Base-by-base conservation (phyloP, 2,329 filamentous ascomycete genomes). In the Calonectria pteridis region DNA sequence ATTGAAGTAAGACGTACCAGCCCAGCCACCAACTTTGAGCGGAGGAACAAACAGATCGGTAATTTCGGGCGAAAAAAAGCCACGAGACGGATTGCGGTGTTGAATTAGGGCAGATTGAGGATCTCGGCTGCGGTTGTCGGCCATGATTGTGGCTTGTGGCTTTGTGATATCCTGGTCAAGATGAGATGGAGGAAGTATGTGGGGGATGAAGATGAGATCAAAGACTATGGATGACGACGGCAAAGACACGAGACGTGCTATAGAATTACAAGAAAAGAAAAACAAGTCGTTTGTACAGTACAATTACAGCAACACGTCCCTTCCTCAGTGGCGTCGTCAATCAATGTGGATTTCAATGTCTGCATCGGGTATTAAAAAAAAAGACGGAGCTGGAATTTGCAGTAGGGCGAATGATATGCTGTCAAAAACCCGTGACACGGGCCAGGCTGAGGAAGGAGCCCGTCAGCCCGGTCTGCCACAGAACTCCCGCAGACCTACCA, bases 21-120 rank as follows among this genome's bases (percentile, higher is more conserved):
- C 87, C 69, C 88, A 82, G n/a, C 87, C 87, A 33, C 92, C 93
- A 70, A 92, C 86, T 78, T 91, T 89, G 63, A 93, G 81, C 28
- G 91, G 88, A 26, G 88, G 88, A 11, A 83, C 80, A 23, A 91
- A 76, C 11, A 90, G 84, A 1, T 88, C 85, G 9, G 84, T 76
- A 9, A 89, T 73, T 65, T 87, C 86, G 6, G 85, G 85, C 18
- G 88, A 84, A 28, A 88, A 77, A 13, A 88, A 67, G 6, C 85
- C 84, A 46, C 83, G 78, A 43, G 75, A 79, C 18, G 78, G 80
- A 58, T 79, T 80, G n/a, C 73, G 79, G 64, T 75, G 79, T 59
- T 72, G 78, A 20, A 77, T 55, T 35, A 75, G 69, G 43, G 59
- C 74, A 51, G 80, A 72, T 55, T 75, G 79, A 66, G 78, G 64